phyloP scores from a whole-genome alignment of 176 grass and related monocot species.

The Guadua angustifolia region DNA sequence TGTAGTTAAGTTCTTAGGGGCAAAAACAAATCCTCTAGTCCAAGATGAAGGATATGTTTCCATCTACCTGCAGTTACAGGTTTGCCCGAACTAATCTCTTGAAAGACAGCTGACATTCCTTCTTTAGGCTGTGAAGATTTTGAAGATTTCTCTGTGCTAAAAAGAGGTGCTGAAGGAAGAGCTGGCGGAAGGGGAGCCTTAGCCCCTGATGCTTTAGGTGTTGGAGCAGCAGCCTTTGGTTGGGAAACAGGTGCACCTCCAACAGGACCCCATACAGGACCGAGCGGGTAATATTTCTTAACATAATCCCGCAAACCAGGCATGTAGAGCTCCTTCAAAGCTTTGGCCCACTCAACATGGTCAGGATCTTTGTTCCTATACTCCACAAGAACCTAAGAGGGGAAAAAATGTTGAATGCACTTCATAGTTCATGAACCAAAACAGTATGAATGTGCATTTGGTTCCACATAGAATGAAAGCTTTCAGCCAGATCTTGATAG shows the following conservation, averaged over 20 bases:
- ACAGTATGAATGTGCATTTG: slow-evolving; percentile 10
- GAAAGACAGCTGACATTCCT: slow-evolving; percentile 94
- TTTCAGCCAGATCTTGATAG: slow-evolving; percentile 27
- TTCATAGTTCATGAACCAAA: not conserved
- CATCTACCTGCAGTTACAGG: slow-evolving; percentile 71
- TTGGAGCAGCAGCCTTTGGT: slow-evolving; percentile 60
- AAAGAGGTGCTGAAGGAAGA: slow-evolving; percentile 66
- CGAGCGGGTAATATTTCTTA: slow-evolving; percentile 88
- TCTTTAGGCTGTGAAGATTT: slow-evolving; percentile 65
- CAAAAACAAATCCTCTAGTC: slow-evolving; percentile 8
- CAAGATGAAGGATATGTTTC: slow-evolving; percentile 23
- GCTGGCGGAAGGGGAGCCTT: slow-evolving; percentile 70
- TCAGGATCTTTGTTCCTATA: slow-evolving; percentile 91
- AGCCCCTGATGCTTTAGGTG: slow-evolving; percentile 56
- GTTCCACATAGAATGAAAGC: slow-evolving; percentile 3
- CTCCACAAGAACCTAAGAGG: slow-evolving; percentile 83
- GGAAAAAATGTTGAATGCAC: slow-evolving; percentile 10
- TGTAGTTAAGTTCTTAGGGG: not conserved
- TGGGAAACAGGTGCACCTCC: slow-evolving; percentile 50
- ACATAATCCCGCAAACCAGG: slow-evolving; percentile 89
- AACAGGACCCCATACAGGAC: slow-evolving; percentile 70
- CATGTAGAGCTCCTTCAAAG: slow-evolving; percentile 90
- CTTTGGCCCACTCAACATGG: slow-evolving; percentile 96
- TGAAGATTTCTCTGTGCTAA: slow-evolving; percentile 56
- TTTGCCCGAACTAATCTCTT: slow-evolving; percentile 84